A percentile compares a stretch with the other conserved stretches of the same genome.
Conservation (phyloP, 2,329 filamentous ascomycete species). For the Apiospora phragmitis region DNA sequence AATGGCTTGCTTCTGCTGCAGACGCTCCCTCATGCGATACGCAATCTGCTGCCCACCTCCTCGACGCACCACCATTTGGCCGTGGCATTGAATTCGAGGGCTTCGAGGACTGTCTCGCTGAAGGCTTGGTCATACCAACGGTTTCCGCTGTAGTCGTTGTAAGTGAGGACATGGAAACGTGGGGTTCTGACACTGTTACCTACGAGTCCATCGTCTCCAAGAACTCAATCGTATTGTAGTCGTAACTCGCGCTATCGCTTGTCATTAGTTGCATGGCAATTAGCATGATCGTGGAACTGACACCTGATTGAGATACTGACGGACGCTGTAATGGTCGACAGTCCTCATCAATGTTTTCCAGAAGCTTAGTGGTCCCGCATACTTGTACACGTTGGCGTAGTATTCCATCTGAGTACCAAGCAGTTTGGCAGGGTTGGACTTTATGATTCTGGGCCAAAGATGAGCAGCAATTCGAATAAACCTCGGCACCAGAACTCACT, state of each 20-base stretch:
- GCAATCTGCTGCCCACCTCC: slow-evolving; percentile 18
- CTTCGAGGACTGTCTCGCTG: slow-evolving; percentile 19
- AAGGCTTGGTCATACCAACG: slow-evolving; percentile 22
- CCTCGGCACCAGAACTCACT: background rate
- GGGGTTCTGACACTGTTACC: background rate
- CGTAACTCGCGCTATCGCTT: background rate
- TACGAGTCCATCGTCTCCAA: slow-evolving; percentile 13
- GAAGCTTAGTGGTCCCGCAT: background rate
- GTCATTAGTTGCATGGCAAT: background rate
- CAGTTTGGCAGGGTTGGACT: background rate
- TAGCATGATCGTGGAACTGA: background rate
- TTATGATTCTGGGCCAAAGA: background rate
- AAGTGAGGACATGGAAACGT: background rate
- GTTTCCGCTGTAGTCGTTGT: slow-evolving; percentile 12
- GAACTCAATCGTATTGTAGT: slow-evolving; percentile 14
- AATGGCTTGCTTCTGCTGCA: background rate
- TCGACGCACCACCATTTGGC: slow-evolving; percentile 18
- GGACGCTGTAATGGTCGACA: slow-evolving; percentile 17
- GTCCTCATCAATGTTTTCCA: slow-evolving; percentile 13
- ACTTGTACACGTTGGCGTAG: background rate
- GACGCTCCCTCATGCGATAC: slow-evolving; percentile 8
- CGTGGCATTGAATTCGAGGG: slow-evolving; percentile 18
- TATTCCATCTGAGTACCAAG: background rate
- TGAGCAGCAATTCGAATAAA: background rate
- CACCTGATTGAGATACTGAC: slow-evolving; percentile 11